Percentiles rank a stretch among this genome's conserved stretches.
phyloP scores from a whole-genome alignment of 495 filamentous ascomycete genomes.

The Hypoxylon cercidicola region DNA sequence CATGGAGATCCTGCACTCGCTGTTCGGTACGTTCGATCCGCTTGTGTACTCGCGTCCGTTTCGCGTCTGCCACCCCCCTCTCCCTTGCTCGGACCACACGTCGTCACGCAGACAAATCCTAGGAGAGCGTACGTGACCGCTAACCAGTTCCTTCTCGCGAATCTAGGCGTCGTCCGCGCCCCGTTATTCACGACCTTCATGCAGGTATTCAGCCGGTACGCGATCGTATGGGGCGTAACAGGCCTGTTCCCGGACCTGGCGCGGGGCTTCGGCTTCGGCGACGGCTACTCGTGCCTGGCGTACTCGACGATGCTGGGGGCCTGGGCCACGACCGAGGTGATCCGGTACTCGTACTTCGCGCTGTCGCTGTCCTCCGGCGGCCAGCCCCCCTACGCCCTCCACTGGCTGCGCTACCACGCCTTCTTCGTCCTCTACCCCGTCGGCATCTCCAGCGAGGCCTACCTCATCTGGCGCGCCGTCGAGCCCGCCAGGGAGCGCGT shows the following conservation, averaged over 20 bases:
- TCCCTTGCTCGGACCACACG: neutral
- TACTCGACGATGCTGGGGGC: slow-evolving; percentile 80
- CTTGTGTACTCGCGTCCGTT: too few relatives aligned
- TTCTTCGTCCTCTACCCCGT: slow-evolving; percentile 94
- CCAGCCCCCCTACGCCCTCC: slow-evolving; percentile 67
- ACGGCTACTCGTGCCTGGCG: slow-evolving; percentile 43
- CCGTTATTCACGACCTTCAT: slow-evolving; percentile 86
- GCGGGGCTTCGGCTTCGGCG: slow-evolving; percentile 32
- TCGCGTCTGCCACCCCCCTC: neutral
- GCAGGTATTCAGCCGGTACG: slow-evolving; percentile 83
- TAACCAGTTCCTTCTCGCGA: neutral
- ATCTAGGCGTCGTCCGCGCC: slow-evolving; percentile 79
- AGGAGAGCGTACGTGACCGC: too few relatives aligned
- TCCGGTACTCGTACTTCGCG: slow-evolving; percentile 89
- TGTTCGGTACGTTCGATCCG: slow-evolving; percentile 61
- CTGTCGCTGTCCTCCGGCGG: slow-evolving; percentile 67
- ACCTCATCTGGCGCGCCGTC: slow-evolving; percentile 78
- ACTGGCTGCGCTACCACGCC: slow-evolving; percentile 92
- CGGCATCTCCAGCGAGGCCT: slow-evolving; percentile 86
- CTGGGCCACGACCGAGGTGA: slow-evolving; percentile 87
- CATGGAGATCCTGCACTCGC: slow-evolving; percentile 84
- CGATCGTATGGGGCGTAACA: slow-evolving; percentile 86
- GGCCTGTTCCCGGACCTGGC: slow-evolving; percentile 70
- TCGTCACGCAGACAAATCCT: too few relatives aligned
- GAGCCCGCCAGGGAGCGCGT: slow-evolving; percentile 62